A percentile compares a stretch with the other conserved stretches of the same genome.
These are phyloP conservation scores for Trichophyton mentagrophytes DNA, from an alignment of 2,329 filamentous ascomycete species.

Conservation along the genomic window DNA sequence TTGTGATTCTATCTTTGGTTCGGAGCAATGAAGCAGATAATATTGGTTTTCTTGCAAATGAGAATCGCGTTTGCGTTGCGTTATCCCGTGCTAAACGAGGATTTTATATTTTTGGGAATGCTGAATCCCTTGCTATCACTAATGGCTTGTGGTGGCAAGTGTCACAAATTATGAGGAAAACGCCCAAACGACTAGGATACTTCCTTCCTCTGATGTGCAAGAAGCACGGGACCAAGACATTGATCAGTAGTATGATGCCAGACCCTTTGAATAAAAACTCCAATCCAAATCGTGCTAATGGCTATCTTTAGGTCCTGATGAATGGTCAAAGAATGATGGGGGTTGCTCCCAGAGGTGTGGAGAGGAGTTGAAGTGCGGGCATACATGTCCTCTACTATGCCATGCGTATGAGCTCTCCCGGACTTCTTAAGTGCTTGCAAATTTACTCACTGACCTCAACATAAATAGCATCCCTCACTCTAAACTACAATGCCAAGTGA, in stretches of 20 bases:
- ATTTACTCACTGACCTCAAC: neutral
- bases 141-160: conserved; percentile 43
- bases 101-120: conserved; percentile 76
- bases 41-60: conserved; percentile 62
- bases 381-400: conserved; percentile 40
- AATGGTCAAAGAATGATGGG: conserved; percentile 43
- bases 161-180: conserved; percentile 29
- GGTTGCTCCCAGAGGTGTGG: conserved; percentile 42
- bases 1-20: conserved; percentile 69
- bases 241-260: conserved; percentile 35
- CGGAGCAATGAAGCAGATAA: conserved; percentile 47
- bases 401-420: conserved; percentile 34
- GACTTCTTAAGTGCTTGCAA: conserved; percentile 1
- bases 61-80: conserved; percentile 50
- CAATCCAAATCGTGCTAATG: neutral
- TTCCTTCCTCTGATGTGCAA: conserved; percentile 51
- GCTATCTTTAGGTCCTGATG: conserved; percentile 30
- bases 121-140: conserved; percentile 37
- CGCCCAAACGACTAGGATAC: conserved; percentile 32
- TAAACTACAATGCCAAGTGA: conserved; percentile 23
- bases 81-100: conserved; percentile 61
- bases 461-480: conserved; percentile 29
- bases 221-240: conserved; percentile 42
- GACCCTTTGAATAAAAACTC: neutral
- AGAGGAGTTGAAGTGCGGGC: conserved; percentile 37